Evolutionary conservation across 108 stramenopile species (phyloP), one percentile per base, ranked within the genome.

Genomic region (Fragilaria crotonensis): DNA sequence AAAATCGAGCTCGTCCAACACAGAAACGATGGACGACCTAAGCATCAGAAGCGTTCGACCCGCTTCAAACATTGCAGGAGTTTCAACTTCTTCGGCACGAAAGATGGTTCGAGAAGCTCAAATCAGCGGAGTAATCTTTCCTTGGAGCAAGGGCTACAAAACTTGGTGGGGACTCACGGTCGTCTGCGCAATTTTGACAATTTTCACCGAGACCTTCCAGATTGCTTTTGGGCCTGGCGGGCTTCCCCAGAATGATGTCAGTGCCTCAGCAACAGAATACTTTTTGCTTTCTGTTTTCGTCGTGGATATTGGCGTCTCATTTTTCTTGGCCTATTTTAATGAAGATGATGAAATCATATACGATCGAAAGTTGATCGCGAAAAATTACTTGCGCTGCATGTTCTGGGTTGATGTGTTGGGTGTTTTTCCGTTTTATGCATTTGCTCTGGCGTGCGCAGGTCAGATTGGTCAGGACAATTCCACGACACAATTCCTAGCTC

Each of bases 331-430:
- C 19, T 63, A 45, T 30, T 72, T 66, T 56, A 48, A 76, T 29
- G 52, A 76, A 2, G 17, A 32, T 14, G 57, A 57, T 30, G 29
- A 56, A 31, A 33, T 76, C n/a, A 52, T 76, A 0, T 72, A 45
- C 36, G 66, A 65, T 21, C 33, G 67, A 41, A 5, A 22, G 17
- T 26, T 30, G 30, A 76, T 76, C 48, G 49, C 50, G 23, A 41
- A 27, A 27, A 33, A 60, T 18, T 76, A 76, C 36, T 26, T 54
- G 17, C 55, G 46, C 20, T 50, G 52, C 29, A 65, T 52, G 69
- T 77, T 83, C 56, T 74, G 68, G 72, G 50, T 79, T 5, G 82
- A 83, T 60, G 20, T 79, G 1, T 26, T 77, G 0, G 78, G 76
- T n/a, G 70, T 83, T 9, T 74, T 79, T 46, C 82, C 82, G 19